These are phyloP conservation scores for Candida dajiaensis DNA, from an alignment of 805 yeast species.

Conservation along the genomic window DNA sequence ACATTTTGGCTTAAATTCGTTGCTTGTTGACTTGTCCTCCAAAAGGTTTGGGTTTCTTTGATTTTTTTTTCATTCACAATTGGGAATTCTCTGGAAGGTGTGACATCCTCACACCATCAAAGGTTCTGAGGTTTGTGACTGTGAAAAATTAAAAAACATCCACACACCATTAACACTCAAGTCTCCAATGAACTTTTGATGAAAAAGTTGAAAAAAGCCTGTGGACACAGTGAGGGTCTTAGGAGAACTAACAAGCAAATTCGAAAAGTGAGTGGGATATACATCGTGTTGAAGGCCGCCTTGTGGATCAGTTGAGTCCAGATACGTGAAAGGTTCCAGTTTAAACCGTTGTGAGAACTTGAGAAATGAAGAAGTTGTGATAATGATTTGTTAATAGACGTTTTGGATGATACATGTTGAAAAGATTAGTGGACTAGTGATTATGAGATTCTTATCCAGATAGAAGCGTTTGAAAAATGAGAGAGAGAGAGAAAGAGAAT, in stretches of 20 bases:
- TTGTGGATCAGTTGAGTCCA: neutral
- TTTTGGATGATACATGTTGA: neutral
- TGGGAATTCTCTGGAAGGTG: neutral
- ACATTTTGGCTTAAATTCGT: constrained; percentile 17
- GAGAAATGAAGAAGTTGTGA: neutral
- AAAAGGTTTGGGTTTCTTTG: neutral
- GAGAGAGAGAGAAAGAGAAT: too few relatives aligned
- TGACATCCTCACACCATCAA: constrained; percentile 4
- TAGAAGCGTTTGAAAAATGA: too few relatives aligned
- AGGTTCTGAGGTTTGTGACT: neutral
- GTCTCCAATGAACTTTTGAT: neutral
- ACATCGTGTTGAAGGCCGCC: neutral
- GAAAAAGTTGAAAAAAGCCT: neutral
- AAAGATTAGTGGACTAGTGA: neutral
- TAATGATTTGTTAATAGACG: neutral
- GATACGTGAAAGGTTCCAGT: neutral
- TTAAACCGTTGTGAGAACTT: neutral
- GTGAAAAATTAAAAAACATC: neutral
- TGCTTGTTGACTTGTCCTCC: neutral
- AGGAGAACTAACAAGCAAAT: neutral
- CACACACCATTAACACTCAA: constrained; percentile 1
- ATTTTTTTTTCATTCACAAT: neutral
- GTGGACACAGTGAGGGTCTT: neutral
- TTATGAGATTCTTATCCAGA: too few relatives aligned
- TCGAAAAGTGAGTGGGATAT: neutral